A percentile compares a stretch with the other conserved stretches of the same genome.
phyloP scores from a whole-genome alignment of 495 filamentous ascomycete species.

The Cenococcum geophilum region DNA sequence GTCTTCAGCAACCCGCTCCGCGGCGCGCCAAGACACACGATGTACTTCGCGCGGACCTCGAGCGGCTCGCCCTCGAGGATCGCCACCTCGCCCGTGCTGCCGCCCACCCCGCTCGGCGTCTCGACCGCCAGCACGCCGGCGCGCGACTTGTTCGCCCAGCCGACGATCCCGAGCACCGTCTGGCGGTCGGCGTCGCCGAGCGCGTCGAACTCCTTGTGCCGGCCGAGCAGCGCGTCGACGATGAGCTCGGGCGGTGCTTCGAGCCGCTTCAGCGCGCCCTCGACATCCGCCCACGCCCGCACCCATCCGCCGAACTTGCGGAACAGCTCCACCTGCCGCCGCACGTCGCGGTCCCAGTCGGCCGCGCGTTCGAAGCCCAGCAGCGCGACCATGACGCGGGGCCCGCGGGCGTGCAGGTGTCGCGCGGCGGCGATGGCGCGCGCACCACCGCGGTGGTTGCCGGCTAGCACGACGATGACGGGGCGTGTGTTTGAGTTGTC shows the following conservation, averaged over 20 bases:
- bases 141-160: conserved; percentile 79
- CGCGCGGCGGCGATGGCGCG: conserved; percentile 79
- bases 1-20: conserved; percentile 75
- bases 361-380: conserved; percentile 63
- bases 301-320: conserved; percentile 48
- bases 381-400: conserved; percentile 74
- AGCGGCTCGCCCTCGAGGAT: conserved; percentile 63
- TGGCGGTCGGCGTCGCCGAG: conserved; percentile 75
- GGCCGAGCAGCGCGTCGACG: conserved; percentile 80
- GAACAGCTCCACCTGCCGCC: conserved; percentile 57
- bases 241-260: conserved; percentile 69
- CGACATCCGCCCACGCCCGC: conserved; percentile 35
- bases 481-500: conserved; percentile 46
- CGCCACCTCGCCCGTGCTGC: conserved; percentile 57
- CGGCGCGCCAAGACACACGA: conserved; percentile 78
- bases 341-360: conserved; percentile 30
- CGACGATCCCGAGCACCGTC: conserved; percentile 72
- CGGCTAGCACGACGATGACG: conserved; percentile 75
- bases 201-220: conserved; percentile 77
- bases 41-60: conserved; percentile 65
- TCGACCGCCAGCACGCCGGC: conserved; percentile 75
- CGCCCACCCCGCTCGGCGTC: conserved; percentile 79
- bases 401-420: conserved; percentile 73
- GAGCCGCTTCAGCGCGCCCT: conserved; percentile 47
- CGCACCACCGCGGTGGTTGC: conserved; percentile 80